These are phyloP conservation scores for Coniferiporia sulphurascens DNA, from an alignment of 1,284 basidiomycete genomes.

Conservation along the genomic window DNA sequence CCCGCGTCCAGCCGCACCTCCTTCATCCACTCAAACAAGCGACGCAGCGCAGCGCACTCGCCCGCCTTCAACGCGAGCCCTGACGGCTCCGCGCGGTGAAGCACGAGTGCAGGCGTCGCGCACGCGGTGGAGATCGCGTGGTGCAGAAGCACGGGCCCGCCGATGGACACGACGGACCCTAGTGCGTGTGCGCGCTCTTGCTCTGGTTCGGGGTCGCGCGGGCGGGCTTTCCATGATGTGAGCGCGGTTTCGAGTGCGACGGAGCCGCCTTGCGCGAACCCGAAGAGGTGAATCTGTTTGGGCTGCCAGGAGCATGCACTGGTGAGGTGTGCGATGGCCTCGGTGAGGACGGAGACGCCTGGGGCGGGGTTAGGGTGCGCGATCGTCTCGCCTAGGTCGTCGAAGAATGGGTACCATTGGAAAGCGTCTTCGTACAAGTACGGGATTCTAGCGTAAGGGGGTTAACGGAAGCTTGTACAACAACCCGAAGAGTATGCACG, in stretches of 20 bases:
- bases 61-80: slow-evolving; percentile 41
- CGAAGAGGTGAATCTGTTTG: slow-evolving; percentile 76
- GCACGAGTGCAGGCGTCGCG: slow-evolving; percentile 60
- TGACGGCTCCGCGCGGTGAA: slow-evolving; percentile 48
- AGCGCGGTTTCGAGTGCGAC: slow-evolving; percentile 69
- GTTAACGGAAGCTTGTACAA: not conserved
- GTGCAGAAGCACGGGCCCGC: slow-evolving; percentile 71
- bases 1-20: slow-evolving; percentile 42
- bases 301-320: slow-evolving; percentile 61
- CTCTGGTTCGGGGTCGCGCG: slow-evolving; percentile 17
- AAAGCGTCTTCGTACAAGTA: slow-evolving; percentile 75
- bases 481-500: slow-evolving; percentile 23
- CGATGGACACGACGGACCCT: slow-evolving; percentile 66
- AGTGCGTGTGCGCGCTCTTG: slow-evolving; percentile 18
- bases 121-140: slow-evolving; percentile 52
- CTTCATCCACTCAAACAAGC: slow-evolving; percentile 48
- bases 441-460: slow-evolving; percentile 53
- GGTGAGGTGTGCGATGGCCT: slow-evolving; percentile 54
- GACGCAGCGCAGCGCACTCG: slow-evolving; percentile 43
- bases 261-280: slow-evolving; percentile 86
- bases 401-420: slow-evolving; percentile 89
- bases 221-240: slow-evolving; percentile 42
- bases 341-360: slow-evolving; percentile 51
- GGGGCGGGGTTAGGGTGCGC: slow-evolving; percentile 66
- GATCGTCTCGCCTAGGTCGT: slow-evolving; percentile 70